Evolutionary conservation across 805 yeast genomes (phyloP).

Genomic region (Debaryomyces prosopidis): DNA sequence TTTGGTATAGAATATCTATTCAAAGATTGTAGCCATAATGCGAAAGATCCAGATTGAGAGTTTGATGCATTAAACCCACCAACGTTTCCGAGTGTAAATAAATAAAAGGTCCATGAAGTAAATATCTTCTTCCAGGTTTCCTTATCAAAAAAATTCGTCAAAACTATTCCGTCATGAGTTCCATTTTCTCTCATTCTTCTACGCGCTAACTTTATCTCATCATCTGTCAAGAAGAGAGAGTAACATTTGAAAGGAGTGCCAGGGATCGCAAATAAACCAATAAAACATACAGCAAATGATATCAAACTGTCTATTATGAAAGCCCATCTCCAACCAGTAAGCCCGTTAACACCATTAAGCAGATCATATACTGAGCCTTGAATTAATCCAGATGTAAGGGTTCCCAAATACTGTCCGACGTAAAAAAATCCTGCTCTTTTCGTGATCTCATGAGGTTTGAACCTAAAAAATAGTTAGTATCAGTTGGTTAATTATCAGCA

Average conservation of each 20-base stretch:
- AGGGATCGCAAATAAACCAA: slow-evolving; percentile 58
- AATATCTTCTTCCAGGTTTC: slow-evolving; percentile 55
- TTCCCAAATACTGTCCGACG: slow-evolving; percentile 62
- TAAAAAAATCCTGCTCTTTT: slow-evolving; percentile 65
- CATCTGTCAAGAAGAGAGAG: slow-evolving; percentile 34
- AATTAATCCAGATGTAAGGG: slow-evolving; percentile 60
- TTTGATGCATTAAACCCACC: slow-evolving; percentile 66
- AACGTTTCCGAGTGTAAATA: slow-evolving; percentile 53
- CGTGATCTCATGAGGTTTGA: slow-evolving; percentile 54
- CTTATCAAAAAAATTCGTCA: slow-evolving; percentile 39
- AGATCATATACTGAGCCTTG: slow-evolving; percentile 53
- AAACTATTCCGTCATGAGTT: slow-evolving; percentile 19
- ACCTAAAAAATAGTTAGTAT: slow-evolving; percentile 32
- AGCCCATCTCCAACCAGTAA: slow-evolving; percentile 73
- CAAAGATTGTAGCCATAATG: slow-evolving; percentile 54
- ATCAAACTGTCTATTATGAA: slow-evolving; percentile 65
- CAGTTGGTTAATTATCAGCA: background rate
- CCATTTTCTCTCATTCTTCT: slow-evolving; percentile 24
- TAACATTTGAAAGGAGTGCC: slow-evolving; percentile 59
- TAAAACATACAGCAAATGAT: slow-evolving; percentile 55
- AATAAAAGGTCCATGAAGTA: slow-evolving; percentile 60
- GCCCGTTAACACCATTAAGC: slow-evolving; percentile 52
- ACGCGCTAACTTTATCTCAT: slow-evolving; percentile 35
- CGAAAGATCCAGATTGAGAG: slow-evolving; percentile 41
- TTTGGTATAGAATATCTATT: slow-evolving; percentile 24